Base-by-base conservation (phyloP, 352 stramenopile genomes). In the Stephanocyclus meneghinianus region DNA sequence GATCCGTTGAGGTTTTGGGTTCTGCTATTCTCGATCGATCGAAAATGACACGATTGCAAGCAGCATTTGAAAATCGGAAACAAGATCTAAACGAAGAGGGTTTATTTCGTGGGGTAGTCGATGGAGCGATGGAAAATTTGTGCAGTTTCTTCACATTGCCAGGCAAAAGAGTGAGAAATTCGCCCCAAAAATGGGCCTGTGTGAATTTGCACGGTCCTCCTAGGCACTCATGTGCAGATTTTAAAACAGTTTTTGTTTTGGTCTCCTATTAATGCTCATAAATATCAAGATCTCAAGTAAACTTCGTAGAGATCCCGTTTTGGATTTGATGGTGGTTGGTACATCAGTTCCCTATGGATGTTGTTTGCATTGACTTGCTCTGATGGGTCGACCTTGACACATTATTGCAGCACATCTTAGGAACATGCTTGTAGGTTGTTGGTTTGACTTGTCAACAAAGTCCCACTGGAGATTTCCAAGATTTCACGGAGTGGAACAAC, bases 311-410 rank as follows among this genome's bases (percentile, higher is more conserved):
- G 15, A 59, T 32, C 8, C 8, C n/a, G 8, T 32, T 15, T 32
- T 59, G 50, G 3, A 15, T 59, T 59, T 32, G 50, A 59, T 11
- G 50, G 50, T 15, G 51, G 15, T 42, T 83, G 75, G 75, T 83
- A 74, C 40, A 32, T 29, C 15, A 44, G 18, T 21, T 69, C 68
- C 10, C n/a, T 83, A n/a, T 77, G 67, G 44, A 83, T 83, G 56
- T 51, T 83, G 2, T 83, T 83, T 74, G 55, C 75, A 13, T 67
- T 83, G 57, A 71, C 75, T 61, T 56, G 67, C 75, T 51, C 75
- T 67, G 6, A 67, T 82, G 5, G 75, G 75, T 8, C 75, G 77
- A 47, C 75, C 75, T 7, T n/a, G 42, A 29, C 67, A 77, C 32
- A 83, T 83, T 15, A 35, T 83, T 26, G 53, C 15, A 35, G 69